A percentile compares a stretch with the other conserved stretches of the same genome.
These are phyloP conservation scores for Sclerotinia glacialis DNA, from an alignment of 2,329 filamentous ascomycete genomes.

Conservation along the genomic window DNA sequence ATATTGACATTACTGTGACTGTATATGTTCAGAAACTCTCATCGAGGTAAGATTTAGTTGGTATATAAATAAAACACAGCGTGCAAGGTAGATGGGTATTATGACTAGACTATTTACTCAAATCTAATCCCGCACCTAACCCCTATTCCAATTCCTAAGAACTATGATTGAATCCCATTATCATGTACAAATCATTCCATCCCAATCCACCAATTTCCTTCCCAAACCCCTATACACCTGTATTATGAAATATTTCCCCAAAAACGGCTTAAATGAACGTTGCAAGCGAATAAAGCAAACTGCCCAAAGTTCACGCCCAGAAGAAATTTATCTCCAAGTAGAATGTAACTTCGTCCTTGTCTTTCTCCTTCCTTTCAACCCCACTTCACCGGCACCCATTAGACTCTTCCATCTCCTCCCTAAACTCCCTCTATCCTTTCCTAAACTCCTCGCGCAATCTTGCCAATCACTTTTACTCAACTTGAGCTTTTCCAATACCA, in stretches of 20 bases:
- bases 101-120: too few relatives aligned
- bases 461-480: slow-evolving; percentile 65
- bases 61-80: neutral
- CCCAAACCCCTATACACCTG: neutral
- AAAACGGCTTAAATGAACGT: neutral
- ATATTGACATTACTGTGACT: neutral
- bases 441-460: slow-evolving; percentile 62
- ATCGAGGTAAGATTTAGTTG: neutral
- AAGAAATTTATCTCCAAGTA: slow-evolving; percentile 50
- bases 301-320: neutral
- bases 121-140: too few relatives aligned
- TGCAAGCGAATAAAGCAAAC: neutral
- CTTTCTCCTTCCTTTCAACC: slow-evolving; percentile 49
- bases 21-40: neutral
- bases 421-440: slow-evolving; percentile 57
- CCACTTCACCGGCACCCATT: slow-evolving; percentile 57
- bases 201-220: neutral
- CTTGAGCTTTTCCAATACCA: slow-evolving; percentile 64
- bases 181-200: too few relatives aligned
- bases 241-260: slow-evolving; percentile 1
- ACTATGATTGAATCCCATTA: too few relatives aligned
- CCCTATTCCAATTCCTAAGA: too few relatives aligned
- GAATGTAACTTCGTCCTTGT: slow-evolving; percentile 49
- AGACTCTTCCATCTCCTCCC: slow-evolving; percentile 62
- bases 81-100: too few relatives aligned